Conservation (phyloP, 768 basidiomycete species). For the Lactarius tabidus region DNA sequence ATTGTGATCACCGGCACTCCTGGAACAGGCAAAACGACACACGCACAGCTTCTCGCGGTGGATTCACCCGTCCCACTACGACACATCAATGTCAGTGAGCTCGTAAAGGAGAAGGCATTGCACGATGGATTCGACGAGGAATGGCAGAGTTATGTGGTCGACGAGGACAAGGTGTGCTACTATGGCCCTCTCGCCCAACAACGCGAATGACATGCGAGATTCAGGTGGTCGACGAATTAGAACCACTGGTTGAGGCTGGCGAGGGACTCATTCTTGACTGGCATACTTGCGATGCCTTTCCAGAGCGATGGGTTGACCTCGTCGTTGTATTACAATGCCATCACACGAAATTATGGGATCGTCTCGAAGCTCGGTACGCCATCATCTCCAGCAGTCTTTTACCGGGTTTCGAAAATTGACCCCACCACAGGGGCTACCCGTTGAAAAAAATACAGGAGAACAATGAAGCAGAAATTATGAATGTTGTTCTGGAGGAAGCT, state of each 20-base stretch:
- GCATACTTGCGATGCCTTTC: conserved; percentile 92
- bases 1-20: conserved; percentile 90
- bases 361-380: conserved; percentile 81
- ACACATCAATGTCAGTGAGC: conserved; percentile 88
- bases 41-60: conserved; percentile 76
- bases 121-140: conserved; percentile 88
- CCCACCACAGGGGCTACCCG: conserved; percentile 64
- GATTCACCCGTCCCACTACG: conserved; percentile 65
- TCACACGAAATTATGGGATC: conserved; percentile 82
- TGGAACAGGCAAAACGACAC: conserved; percentile 95
- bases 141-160: conserved; percentile 91
- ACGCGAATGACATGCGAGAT: not conserved
- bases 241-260: conserved; percentile 61
- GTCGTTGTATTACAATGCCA: conserved; percentile 90
- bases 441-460: conserved; percentile 97
- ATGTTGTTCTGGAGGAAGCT: conserved; percentile 86
- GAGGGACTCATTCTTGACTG: conserved; percentile 83
- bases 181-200: not conserved
- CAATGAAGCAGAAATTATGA: conserved; percentile 98
- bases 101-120: conserved; percentile 77
- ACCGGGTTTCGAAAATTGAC: not conserved
- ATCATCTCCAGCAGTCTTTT: not conserved
- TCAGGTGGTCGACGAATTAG: conserved; percentile 86
- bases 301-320: conserved; percentile 94
- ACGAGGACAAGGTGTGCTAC: conserved; percentile 83